Evolutionary conservation across 169 alveolate species (phyloP).

Genomic region (Fabrea salina): DNA sequence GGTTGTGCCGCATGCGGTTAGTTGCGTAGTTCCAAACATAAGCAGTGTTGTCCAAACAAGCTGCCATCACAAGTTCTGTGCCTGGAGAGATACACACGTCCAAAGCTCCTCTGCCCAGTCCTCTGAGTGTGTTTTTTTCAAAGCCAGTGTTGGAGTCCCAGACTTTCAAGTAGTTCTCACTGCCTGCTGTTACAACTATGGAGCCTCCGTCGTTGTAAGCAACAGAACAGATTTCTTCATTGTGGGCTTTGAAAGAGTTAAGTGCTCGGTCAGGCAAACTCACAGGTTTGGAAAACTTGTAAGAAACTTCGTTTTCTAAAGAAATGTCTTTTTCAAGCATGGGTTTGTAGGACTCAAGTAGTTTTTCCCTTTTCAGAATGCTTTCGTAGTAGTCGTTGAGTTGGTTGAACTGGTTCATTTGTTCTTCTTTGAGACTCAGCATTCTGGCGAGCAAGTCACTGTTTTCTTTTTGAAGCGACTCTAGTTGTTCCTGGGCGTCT

Average conservation of each 20-base stretch:
- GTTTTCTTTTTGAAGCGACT: not conserved
- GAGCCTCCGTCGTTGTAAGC: conserved; percentile 12
- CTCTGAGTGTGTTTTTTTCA: conserved; percentile 17
- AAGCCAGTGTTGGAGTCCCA: conserved; percentile 11
- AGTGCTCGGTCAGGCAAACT: not conserved
- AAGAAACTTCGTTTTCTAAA: not conserved
- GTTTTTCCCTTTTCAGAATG: not conserved
- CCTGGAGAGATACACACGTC: conserved; percentile 6
- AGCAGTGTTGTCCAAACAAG: conserved; percentile 20
- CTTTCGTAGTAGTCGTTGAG: conserved; percentile 15
- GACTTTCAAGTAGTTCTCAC: not conserved
- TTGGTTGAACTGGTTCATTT: not conserved
- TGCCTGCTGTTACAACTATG: not conserved
- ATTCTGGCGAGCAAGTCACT: not conserved
- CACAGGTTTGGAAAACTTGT: not conserved
- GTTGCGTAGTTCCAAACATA: conserved; percentile 24
- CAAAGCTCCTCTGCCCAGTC: not conserved
- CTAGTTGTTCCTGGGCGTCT: not conserved
- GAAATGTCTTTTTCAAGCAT: not conserved
- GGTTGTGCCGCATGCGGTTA: not conserved
- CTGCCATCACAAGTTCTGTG: conserved; percentile 19
- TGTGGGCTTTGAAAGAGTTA: conserved; percentile 4
- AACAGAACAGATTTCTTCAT: not conserved
- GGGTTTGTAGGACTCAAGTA: not conserved
- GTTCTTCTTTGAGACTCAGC: not conserved